Conservation (phyloP, 78 protist species). For the Protostelium mycophagum region DNA sequence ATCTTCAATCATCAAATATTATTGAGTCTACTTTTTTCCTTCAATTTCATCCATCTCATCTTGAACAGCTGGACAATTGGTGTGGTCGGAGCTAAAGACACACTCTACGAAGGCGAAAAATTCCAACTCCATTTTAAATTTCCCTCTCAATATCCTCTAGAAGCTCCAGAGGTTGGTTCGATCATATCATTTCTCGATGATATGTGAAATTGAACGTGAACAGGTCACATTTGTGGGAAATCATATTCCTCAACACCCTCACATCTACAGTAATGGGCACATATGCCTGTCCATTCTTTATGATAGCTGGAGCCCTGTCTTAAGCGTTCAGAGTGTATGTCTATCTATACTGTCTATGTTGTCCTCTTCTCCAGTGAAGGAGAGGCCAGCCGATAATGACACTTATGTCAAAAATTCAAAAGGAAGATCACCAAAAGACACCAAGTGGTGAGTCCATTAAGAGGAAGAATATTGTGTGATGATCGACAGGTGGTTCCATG, state of each 20-base stretch:
- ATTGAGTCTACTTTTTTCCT: background rate
- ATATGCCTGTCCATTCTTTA: constrained; percentile 73
- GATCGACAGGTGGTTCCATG: background rate
- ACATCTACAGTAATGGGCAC: constrained; percentile 76
- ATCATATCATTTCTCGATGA: background rate
- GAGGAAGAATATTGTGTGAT: background rate
- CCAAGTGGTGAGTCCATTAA: background rate
- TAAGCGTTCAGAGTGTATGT: constrained; percentile 64
- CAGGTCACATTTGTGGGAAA: constrained; percentile 58
- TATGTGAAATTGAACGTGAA: background rate
- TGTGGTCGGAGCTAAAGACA: constrained; percentile 20
- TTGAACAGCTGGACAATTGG: constrained; percentile 24
- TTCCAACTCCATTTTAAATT: constrained; percentile 49
- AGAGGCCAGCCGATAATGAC: background rate
- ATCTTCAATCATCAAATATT: background rate
- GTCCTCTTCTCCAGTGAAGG: background rate
- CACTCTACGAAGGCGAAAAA: constrained; percentile 38
- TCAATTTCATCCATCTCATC: background rate
- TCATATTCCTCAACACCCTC: constrained; percentile 64
- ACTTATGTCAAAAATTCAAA: background rate
- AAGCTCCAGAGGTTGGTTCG: constrained; percentile 37
- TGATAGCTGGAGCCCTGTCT: constrained; percentile 71
- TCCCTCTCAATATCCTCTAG: constrained; percentile 42
- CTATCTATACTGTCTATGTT: constrained; percentile 65
- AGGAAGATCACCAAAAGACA: background rate